Evolutionary conservation across 169 alveolate species (phyloP).

Genomic region (Cryptosporidium ryanae): DNA sequence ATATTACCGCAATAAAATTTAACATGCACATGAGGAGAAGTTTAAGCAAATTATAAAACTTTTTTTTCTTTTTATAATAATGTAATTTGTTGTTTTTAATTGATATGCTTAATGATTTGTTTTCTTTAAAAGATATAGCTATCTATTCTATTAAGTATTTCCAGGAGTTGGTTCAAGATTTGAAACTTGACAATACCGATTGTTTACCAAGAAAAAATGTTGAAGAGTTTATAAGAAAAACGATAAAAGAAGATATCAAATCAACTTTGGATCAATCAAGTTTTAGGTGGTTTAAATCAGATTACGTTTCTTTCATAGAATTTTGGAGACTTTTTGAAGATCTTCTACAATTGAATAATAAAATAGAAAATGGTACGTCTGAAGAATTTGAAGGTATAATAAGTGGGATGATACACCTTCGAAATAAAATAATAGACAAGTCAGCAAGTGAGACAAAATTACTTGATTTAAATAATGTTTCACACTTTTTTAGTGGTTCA

Average conservation of each 20-base stretch:
- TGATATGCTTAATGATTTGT: conserved; percentile 59
- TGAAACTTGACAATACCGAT: conserved; percentile 15
- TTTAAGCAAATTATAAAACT: not conserved
- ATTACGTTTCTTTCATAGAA: conserved; percentile 10
- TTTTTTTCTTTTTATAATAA: not conserved
- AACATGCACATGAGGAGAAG: conserved; percentile 65
- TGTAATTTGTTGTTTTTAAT: not conserved
- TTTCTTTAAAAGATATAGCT: conserved; percentile 22
- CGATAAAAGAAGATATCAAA: not conserved
- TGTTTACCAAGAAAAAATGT: conserved; percentile 7
- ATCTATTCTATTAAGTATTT: conserved; percentile 32
- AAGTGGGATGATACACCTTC: conserved; percentile 50
- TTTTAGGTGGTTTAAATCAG: too few species aligned
- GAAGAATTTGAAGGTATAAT: conserved; percentile 11
- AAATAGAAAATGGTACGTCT: not conserved
- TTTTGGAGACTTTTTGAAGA: conserved; percentile 61
- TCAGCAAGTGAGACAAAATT: not conserved
- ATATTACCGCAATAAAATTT: conserved; percentile 24
- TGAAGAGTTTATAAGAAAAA: not conserved
- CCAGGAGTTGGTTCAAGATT: conserved; percentile 1
- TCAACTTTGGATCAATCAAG: not conserved
- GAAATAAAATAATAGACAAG: conserved; percentile 28
- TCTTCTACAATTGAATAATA: not conserved
- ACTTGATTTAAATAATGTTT: not conserved
- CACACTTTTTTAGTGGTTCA: not conserved